Percentiles rank a stretch among this genome's conserved stretches.
Evolutionary conservation across 768 basidiomycete genomes (phyloP).

Genomic region (Nidularia sp.): DNA sequence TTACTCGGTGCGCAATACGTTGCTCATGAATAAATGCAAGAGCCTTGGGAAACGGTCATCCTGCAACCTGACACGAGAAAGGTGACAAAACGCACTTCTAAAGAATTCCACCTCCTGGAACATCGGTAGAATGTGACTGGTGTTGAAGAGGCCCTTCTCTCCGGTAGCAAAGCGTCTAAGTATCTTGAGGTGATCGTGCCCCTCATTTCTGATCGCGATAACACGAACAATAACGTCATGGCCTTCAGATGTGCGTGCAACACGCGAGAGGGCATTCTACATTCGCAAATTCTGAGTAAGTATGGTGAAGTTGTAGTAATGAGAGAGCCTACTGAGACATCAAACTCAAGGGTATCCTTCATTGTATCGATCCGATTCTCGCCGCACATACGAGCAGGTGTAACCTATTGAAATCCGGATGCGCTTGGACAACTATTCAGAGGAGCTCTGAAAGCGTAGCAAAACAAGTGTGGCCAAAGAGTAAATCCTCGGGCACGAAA

Average conservation of each 20-base stretch:
- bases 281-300: no score
- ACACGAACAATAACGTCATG: slow-evolving; percentile 12
- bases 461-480: no score
- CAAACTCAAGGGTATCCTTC: no score
- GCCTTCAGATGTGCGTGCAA: slow-evolving; percentile 10
- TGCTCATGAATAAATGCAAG: slow-evolving; percentile 15
- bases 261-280: not conserved
- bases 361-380: no score
- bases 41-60: slow-evolving; percentile 4
- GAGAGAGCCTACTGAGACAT: no score
- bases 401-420: no score
- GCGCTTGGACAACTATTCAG: no score
- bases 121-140: slow-evolving; percentile 22
- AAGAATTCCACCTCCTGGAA: slow-evolving; percentile 14
- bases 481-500: no score
- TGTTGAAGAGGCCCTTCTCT: slow-evolving; percentile 4
- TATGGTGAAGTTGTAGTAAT: no score
- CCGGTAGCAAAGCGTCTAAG: slow-evolving; percentile 13
- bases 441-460: no score
- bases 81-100: slow-evolving; percentile 14
- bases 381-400: no score
- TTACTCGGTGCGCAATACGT: slow-evolving; percentile 20
- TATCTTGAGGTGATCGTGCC: slow-evolving; percentile 15
- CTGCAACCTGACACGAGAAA: not conserved
- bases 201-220: slow-evolving; percentile 10